phyloP scores from a whole-genome alignment of 169 alveolate genomes.

The Cyclospora cayetanensis region DNA sequence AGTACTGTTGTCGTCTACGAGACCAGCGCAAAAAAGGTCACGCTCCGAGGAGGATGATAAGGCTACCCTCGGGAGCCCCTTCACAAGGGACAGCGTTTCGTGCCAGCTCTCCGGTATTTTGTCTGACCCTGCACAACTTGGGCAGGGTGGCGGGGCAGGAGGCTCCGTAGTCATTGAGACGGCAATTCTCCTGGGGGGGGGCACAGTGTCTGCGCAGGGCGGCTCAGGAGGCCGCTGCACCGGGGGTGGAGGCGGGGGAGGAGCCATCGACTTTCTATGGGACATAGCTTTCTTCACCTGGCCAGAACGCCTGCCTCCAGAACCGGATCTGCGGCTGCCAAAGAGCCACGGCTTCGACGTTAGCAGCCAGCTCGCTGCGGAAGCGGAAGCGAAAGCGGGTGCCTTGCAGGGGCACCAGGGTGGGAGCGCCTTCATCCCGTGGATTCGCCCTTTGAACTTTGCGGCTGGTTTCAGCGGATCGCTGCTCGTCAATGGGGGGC shows the following conservation, averaged over 20 bases:
- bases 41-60: neutral
- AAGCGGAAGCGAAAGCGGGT: neutral
- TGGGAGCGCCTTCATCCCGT: slow-evolving; percentile 4
- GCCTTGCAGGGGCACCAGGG: neutral
- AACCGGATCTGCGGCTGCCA: neutral
- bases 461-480: slow-evolving; percentile 49
- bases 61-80: neutral
- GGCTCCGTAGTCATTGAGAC: slow-evolving; percentile 57
- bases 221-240: slow-evolving; percentile 69
- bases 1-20: neutral
- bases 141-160: slow-evolving; percentile 71
- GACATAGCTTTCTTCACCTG: neutral
- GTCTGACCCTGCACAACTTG: slow-evolving; percentile 22
- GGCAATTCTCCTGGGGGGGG: slow-evolving; percentile 40
- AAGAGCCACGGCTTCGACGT: neutral
- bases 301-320: neutral
- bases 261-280: slow-evolving; percentile 57
- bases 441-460: slow-evolving; percentile 42
- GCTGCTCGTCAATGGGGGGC: slow-evolving; percentile 43
- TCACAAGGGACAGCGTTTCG: neutral
- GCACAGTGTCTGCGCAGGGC: slow-evolving; percentile 56
- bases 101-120: slow-evolving; percentile 44
- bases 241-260: slow-evolving; percentile 73
- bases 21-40: neutral
- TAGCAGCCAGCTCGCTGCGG: neutral